These are phyloP conservation scores for Durio zibethinus DNA, from an alignment of 345 rosid genomes.

Conservation along the genomic window DNA sequence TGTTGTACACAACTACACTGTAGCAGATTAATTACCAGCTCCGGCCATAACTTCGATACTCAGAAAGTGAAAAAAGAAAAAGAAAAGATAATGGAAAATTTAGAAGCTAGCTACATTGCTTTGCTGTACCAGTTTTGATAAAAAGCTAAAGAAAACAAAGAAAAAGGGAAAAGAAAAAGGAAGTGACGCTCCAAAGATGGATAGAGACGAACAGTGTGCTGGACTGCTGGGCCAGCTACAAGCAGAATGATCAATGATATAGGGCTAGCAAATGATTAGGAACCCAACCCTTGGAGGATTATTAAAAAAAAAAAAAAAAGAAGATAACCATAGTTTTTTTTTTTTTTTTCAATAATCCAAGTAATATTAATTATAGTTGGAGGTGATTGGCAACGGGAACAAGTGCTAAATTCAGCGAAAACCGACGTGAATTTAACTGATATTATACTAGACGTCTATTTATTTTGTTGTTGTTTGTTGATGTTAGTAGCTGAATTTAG, in stretches of 20 bases:
- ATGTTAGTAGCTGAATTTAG: conserved; percentile 38
- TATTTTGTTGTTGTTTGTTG: conserved; percentile 1
- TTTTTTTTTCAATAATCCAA: background rate
- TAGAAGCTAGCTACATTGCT: conserved; percentile 29
- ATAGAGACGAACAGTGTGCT: conserved; percentile 8
- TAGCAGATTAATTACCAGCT: background rate
- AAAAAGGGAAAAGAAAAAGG: conserved; percentile 12
- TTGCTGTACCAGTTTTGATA: conserved; percentile 36
- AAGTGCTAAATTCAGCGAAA: conserved; percentile 48
- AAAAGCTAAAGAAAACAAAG: conserved; percentile 38
- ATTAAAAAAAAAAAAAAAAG: background rate
- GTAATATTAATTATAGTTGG: conserved; percentile 8
- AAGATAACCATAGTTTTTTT: background rate
- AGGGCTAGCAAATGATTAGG: conserved; percentile 42
- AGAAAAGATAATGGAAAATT: conserved; percentile 17
- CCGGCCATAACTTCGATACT: conserved; percentile 15
- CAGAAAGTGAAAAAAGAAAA: conserved; percentile 2
- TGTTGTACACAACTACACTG: background rate
- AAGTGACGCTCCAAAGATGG: conserved; percentile 33
- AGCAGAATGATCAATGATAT: conserved; percentile 30
- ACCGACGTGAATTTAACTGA: background rate
- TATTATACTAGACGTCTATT: background rate
- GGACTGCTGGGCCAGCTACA: conserved; percentile 37
- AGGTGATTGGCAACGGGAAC: conserved; percentile 40
- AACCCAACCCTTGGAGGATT: background rate